phyloP scores from a whole-genome alignment of 495 filamentous ascomycete species.

The Penicillium salamii region DNA sequence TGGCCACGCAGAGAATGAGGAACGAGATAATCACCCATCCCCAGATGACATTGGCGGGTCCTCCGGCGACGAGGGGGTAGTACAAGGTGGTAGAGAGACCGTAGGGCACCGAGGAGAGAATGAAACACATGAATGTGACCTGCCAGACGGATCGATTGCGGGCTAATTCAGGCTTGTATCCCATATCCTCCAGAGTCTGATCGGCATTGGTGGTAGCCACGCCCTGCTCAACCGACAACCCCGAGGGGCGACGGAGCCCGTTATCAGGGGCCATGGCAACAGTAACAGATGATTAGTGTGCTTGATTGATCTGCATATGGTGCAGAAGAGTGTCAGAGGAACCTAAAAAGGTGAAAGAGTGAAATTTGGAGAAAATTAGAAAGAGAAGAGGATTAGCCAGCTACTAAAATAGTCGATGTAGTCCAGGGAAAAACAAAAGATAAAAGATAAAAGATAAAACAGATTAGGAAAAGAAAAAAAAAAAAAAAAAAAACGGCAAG shows the following conservation, averaged over 20 bases:
- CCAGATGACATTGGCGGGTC: conserved; percentile 61
- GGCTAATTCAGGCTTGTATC: conserved; percentile 54
- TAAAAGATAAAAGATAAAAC: background rate
- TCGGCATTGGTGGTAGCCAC: conserved; percentile 17
- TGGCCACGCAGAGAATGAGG: conserved; percentile 62
- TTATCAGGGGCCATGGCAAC: conserved; percentile 13
- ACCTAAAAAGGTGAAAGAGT: background rate
- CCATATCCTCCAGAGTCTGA: conserved; percentile 38
- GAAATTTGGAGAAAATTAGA: background rate
- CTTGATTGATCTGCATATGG: conserved; percentile 1
- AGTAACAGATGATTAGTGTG: background rate
- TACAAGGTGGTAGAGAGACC: conserved; percentile 63
- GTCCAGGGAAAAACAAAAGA: background rate
- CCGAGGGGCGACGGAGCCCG: conserved; percentile 15
- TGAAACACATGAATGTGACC: conserved; percentile 39
- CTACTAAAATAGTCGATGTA: too few species aligned
- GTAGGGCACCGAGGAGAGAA: conserved; percentile 54
- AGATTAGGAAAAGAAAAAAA: background rate
- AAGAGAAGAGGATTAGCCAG: too few species aligned
- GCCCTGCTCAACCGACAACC: conserved; percentile 15
- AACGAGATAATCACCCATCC: conserved; percentile 61
- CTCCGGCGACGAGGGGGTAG: conserved; percentile 59
- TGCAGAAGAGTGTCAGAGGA: background rate
- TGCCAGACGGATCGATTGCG: conserved; percentile 49
- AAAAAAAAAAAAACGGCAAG: background rate